Conservation (phyloP, 495 filamentous ascomycete species). For the Beverwykella pulmonaria region DNA sequence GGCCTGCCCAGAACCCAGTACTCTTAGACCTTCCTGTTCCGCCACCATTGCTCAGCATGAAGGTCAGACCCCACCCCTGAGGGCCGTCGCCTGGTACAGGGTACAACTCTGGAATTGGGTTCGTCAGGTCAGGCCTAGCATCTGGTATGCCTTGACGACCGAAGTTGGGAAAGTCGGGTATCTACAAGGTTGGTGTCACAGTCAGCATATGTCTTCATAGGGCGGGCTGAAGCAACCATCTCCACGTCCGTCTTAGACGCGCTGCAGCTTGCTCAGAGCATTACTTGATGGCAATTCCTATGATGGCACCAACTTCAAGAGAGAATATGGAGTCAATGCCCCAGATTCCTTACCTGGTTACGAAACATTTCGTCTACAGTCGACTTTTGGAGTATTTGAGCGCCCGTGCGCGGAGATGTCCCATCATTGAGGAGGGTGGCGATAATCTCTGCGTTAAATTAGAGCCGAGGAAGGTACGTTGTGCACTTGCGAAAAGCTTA, state of each 20-base stretch:
- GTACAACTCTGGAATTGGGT: constrained; percentile 49
- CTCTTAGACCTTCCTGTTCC: constrained; percentile 50
- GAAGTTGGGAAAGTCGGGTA: constrained; percentile 54
- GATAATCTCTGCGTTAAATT: constrained; percentile 37
- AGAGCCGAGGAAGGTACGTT: no score
- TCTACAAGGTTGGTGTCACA: no score
- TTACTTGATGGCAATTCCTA: no score
- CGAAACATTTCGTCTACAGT: no score
- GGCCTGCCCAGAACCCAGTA: constrained; percentile 55
- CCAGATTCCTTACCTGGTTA: no score
- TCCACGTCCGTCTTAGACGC: no score
- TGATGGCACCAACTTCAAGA: no score
- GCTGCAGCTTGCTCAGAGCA: no score
- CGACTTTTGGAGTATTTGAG: no score
- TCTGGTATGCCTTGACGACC: constrained; percentile 37
- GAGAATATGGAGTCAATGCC: no score
- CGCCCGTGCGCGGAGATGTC: not conserved
- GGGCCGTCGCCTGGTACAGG: constrained; percentile 46
- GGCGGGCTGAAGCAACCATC: no score
- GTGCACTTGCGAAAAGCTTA: constrained; percentile 42
- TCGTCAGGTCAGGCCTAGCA: constrained; percentile 42
- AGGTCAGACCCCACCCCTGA: constrained; percentile 59
- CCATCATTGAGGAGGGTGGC: constrained; percentile 42
- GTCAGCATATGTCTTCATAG: no score
- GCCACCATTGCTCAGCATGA: constrained; percentile 51